Evolutionary conservation across 2,329 filamentous ascomycete species (phyloP).

Genomic region (Botrytis deweyae): DNA sequence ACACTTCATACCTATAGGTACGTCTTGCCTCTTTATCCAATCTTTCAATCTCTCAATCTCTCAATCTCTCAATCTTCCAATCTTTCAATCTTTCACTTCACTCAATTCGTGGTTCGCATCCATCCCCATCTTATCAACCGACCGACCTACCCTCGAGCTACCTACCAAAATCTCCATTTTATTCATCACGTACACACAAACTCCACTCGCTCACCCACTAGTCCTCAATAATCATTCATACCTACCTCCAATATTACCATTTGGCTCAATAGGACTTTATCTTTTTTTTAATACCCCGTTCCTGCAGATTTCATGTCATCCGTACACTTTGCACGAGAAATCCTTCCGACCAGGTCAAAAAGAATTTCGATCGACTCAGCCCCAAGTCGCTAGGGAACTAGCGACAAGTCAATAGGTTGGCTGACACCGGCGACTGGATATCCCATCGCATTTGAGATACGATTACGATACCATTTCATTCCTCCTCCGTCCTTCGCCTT

Average conservation of each 20-base stretch:
- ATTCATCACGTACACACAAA: not conserved
- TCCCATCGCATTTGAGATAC: constrained; percentile 13
- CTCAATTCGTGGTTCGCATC: not conserved
- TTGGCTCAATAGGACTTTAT: not conserved
- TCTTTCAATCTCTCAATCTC: not conserved
- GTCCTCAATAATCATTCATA: not conserved
- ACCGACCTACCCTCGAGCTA: not conserved
- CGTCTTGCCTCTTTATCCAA: not conserved
- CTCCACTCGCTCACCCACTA: not conserved
- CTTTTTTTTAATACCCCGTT: constrained; percentile 1
- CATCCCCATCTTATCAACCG: not conserved
- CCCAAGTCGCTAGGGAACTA: constrained; percentile 21
- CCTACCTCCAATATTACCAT: not conserved
- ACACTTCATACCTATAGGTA: not conserved
- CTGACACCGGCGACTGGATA: constrained; percentile 16
- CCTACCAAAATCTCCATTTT: not conserved
- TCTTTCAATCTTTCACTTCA: not conserved
- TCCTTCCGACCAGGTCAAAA: constrained; percentile 21
- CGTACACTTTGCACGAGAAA: constrained; percentile 10
- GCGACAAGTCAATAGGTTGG: constrained; percentile 21
- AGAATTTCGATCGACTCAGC: constrained; percentile 21
- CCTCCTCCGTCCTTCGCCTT: constrained; percentile 28
- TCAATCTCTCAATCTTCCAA: too few relatives aligned
- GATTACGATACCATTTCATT: constrained; percentile 1
- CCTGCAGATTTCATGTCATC: constrained; percentile 24